Evolutionary conservation across 192 early-diverging fungal species (phyloP), one percentile per base, ranked within the genome.

Genomic region (Coemansia sp.): DNA sequence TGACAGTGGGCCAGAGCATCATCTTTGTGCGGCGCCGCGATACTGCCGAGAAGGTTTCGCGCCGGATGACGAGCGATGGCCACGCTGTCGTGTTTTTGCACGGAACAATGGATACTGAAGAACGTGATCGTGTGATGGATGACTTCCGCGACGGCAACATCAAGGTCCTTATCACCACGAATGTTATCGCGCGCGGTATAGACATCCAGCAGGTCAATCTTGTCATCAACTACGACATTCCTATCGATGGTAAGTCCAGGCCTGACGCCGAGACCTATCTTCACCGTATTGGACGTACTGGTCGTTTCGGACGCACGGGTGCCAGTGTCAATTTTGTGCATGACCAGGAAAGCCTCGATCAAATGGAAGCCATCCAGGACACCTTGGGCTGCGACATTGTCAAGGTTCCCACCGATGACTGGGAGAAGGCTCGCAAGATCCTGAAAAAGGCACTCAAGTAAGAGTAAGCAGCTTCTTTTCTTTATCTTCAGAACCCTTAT

Each of bases 201-300:
- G 97, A 99, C 74, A 93, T 97, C 68, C 84, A 89, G 17, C 94
- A 95, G 76, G 94, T 98, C 58, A 92, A 91, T 62, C 76, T 95
- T 63, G 97, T 99, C 11, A 86, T 99, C 69, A 99, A 99, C 84
- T 97, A 91, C 55, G 97, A 99, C 64, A 86, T 99, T 42, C 97
- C 97, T 9, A 57, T 91, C 20, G 89, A 91, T 29, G 78, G 66
- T 28, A 62, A 75, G 17, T 71, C 70, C 25, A 65, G 77, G 10
- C 91, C 94, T 0, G 97, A 98, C 62, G 86, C 85, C 23, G 95
- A 97, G 63, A 97, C 97, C 0, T 99, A 99, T 64, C 82, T 98
- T 37, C 97, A 99, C 76, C 89, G 97, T 61, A 97, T 99, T 69
- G 97, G 97, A 6, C 89, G 97, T 59, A 99, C 97, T 1, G 97